Base-by-base conservation (phyloP, 805 yeast genomes). In the Wickerhamomyces bisporus region DNA sequence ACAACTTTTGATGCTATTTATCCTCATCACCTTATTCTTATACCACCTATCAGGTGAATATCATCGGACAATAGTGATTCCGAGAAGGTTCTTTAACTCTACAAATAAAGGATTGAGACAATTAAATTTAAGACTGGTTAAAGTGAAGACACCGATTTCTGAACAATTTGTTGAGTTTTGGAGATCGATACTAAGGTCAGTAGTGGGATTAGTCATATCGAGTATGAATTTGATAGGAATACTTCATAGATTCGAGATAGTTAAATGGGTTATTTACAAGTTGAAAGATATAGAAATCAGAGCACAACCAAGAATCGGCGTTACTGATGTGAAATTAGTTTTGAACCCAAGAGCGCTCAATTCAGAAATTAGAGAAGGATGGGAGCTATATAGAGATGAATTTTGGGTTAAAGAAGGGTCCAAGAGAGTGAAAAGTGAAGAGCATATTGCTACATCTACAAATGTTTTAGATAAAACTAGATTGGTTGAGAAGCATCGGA, bases 321-420 rank as follows among this genome's bases (percentile, higher is more conserved):
- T 83, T 7, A 73, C 75, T 19, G 87, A 85, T 47, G 87, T 89
- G 11, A 89, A 88, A 57, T 58, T 93, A 8, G 83, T 86, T 9
- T 66, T 93, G 39, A 81, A 82, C 41, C 84, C 97, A 3, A 67
- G 96, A 35, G 80, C 81, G 1, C 93, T 91, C 61, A 77, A 77
- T 42, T 79, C 93, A 0, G 89, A 84, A 34, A 76, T 84, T 6
- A 72, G 96, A 45, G 96, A 89, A 58, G 89, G 87, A 9, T 91
- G 98, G 98, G 98, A 91, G 53, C 60, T 87, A 29, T 91, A 89
- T 53, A 64, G 98, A 42, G 86, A 85, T 48, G 97, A 89, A 57
- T 93, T 88, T 56, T 93, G 98, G 97, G 77, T 79, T 17, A 72
- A 82, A 49, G 96, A 88, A 57, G 85, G 86, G 1, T 75, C 77